Evolutionary conservation across 306 rosid species (phyloP).

Genomic region (Hylodesmum podocarpum): DNA sequence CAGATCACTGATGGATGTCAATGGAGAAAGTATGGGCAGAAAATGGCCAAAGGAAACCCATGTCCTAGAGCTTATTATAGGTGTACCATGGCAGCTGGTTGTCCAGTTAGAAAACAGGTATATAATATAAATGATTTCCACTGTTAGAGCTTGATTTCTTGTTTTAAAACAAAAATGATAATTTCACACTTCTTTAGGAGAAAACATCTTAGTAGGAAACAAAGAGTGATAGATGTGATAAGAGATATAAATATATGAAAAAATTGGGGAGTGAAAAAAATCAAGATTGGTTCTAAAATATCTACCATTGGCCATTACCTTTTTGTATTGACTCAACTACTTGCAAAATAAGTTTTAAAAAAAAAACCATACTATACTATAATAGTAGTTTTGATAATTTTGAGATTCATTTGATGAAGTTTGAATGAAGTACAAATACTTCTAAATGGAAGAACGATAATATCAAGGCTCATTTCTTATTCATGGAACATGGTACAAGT

Average conservation of each 20-base stretch:
- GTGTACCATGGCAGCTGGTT: conserved; percentile 75
- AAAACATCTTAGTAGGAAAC: background rate
- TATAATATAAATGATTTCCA: background rate
- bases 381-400: background rate
- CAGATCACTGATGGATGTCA: conserved; percentile 92
- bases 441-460: background rate
- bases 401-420: background rate
- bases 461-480: background rate
- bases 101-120: conserved; percentile 95
- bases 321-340: background rate
- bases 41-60: conserved; percentile 87
- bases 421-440: background rate
- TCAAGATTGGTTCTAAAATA: too few relatives aligned
- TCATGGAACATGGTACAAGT: background rate
- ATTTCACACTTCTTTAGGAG: background rate
- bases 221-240: background rate
- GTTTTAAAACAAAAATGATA: background rate
- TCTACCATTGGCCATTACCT: background rate
- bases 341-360: background rate
- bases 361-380: too few relatives aligned
- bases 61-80: conserved; percentile 92
- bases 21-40: conserved; percentile 97
- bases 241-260: background rate
- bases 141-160: background rate
- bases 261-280: background rate